Base-by-base conservation (phyloP, 2,329 filamentous ascomycete species). In the Colletotrichum plurivorum region DNA sequence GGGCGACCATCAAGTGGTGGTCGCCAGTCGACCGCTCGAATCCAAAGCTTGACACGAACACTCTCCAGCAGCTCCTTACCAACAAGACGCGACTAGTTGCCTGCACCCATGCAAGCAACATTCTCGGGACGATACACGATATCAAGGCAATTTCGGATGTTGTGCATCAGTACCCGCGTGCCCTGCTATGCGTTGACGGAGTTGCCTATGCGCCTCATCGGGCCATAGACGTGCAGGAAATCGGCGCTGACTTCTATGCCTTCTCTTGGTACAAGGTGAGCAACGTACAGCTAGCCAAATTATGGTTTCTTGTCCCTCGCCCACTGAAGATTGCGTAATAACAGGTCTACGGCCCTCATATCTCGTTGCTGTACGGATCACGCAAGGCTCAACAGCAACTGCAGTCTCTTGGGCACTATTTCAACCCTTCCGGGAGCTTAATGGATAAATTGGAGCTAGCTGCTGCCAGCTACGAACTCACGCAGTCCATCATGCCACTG, bases 181-280 rank as follows among this genome's bases (percentile, higher is more conserved):
- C 91, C 1, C 77, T 94, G 1, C 80, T 95, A 1, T 90, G 87
- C 71, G 91, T 95, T 5, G 93, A 95, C 78, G 93, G 89, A 1
- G 93, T 95, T 0, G 91, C 92, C 4, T 93, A 89, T 74, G 92
- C 92, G 0, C 93, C 93, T 0, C 93, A 95, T 77, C 84, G 92
- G 5, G 82, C 82, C 10, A 80, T 95, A 12, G 90, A 95, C 76
- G 90, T 94, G 4, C 84, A 88, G 71, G 88, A 81, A 0, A 82
- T 93, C 0, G 92, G 87, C 0, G 90, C 92, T 0, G 93, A 95
- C 75, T 90, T 94, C 73, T 95, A 95, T 77, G 81, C 85, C 15
- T 94, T 95, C 76, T 90, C 87, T 0, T 95, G 92, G 93, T 95
- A 95, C 80, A 95, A 95, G 77, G 73, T 73, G 60, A 15, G 18